Evolutionary conservation across 495 filamentous ascomycete species (phyloP).

Genomic region (Neurospora sublineolata): DNA sequence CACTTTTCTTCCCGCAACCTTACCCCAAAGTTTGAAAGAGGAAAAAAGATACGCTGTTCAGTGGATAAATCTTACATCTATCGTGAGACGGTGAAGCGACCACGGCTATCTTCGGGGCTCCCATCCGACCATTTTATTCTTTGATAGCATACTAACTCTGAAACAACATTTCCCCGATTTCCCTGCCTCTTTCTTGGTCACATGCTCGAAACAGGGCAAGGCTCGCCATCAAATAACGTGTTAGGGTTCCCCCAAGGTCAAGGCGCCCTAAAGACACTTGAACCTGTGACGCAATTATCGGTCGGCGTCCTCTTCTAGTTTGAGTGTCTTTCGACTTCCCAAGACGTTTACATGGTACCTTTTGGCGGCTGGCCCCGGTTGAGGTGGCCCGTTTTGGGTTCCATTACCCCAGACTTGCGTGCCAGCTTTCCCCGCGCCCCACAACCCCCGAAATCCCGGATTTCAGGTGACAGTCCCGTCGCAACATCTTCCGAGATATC

Average conservation of each 20-base stretch:
- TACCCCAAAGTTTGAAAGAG: not conserved
- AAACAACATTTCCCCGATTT: not conserved
- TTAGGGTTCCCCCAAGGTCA: not conserved
- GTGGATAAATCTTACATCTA: not conserved
- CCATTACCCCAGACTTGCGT: not conserved
- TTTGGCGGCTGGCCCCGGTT: not conserved
- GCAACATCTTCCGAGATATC: not conserved
- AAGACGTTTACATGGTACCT: not conserved
- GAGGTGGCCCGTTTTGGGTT: not conserved
- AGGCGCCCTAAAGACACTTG: not conserved
- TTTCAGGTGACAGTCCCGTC: not conserved
- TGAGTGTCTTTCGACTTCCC: not conserved
- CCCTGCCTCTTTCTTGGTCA: not conserved
- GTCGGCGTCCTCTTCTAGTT: not conserved
- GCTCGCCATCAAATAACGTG: not conserved
- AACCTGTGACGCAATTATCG: not conserved
- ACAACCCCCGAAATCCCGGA: not conserved
- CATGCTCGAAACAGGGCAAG: not conserved
- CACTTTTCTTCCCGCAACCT: not conserved
- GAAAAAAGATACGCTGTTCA: not conserved
- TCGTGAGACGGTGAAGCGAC: not conserved
- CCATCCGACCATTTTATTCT: not conserved
- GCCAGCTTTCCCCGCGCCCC: not conserved
- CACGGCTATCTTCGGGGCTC: not conserved
- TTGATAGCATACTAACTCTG: not conserved